Base-by-base conservation (phyloP, 371 early-diverging fungal genomes). In the Conidiobolus incongruus region DNA sequence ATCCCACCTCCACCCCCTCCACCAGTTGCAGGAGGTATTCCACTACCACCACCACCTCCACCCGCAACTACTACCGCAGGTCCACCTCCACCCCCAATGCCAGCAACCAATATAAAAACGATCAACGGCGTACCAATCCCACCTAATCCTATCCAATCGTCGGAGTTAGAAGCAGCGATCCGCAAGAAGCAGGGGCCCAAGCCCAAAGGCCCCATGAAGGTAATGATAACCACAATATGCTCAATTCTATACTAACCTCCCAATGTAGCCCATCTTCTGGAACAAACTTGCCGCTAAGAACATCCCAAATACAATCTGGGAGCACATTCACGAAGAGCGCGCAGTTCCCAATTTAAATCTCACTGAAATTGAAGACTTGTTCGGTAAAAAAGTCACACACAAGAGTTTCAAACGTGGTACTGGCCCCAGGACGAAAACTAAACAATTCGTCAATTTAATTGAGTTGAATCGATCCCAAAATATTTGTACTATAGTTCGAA, bases 111-210 rank as follows among this genome's bases (percentile, higher is more conserved):
- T 77, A 57, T 53, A 65, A 29, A 63, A 74, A 10, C 59, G 62
- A 24, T 67, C 72, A 28, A 61, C 65, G 44, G 72, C 82, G 4
- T 70, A 66, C 36, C 47, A 83, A 81, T 45, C 49, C 81, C 36
- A 67, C 67, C 39, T 69, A 69, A 21, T 62, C 60, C 51, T 40
- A 55, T 35, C 57, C 66, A 16, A 57, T 53, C 22, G 64, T 64
- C 30, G 70, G 68, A 1, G 49, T 69, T 2, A 68, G 70, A 68
- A 64, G 61, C 4, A 21, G 45, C 0, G 39, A 21, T 41, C 23
- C 23, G 41, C 3, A n/a, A 26, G 13, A 44, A 44, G 8, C 17
- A 16, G 12, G 17, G 7, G 11, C 7, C 38, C 31, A 40, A 50
- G 21, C 35, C 50, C 33, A 41, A 44, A 26, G 30, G 38, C 29